Conservation (phyloP, 306 rosid species). For the Lablab purpureus region DNA sequence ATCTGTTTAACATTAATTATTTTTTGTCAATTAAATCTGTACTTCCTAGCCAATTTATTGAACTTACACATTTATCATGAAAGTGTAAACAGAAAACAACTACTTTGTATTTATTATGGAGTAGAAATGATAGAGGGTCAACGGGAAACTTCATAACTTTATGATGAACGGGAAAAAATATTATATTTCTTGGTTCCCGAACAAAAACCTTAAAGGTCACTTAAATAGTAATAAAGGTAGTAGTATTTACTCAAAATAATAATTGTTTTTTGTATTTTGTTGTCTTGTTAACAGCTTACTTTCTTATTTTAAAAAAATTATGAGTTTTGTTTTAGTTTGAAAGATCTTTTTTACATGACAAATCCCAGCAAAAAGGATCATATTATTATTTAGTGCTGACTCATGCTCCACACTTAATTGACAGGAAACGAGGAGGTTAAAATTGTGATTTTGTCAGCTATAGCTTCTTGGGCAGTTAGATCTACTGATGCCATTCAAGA, state of each 20-base stretch:
- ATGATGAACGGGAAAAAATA: background rate
- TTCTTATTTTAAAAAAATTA: background rate
- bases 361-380: background rate
- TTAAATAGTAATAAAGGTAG: background rate
- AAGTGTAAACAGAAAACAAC: background rate
- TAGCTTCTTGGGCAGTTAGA: conserved; percentile 84
- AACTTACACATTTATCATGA: background rate
- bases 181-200: background rate
- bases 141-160: background rate
- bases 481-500: conserved; percentile 71
- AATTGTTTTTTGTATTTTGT: background rate
- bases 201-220: background rate
- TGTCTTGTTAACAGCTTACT: background rate
- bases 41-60: background rate
- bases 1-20: background rate
- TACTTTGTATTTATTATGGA: background rate
- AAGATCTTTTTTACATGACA: conserved; percentile 1
- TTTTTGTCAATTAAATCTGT: background rate
- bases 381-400: conserved; percentile 21
- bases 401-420: conserved; percentile 42
- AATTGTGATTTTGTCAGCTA: conserved; percentile 69
- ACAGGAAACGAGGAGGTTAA: conserved; percentile 97
- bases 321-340: background rate
- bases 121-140: background rate
- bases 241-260: background rate